A percentile compares a stretch with the other conserved stretches of the same genome.
Conservation (phyloP, 2,329 filamentous ascomycete genomes). For the Ophiocordyceps unilateralis region DNA sequence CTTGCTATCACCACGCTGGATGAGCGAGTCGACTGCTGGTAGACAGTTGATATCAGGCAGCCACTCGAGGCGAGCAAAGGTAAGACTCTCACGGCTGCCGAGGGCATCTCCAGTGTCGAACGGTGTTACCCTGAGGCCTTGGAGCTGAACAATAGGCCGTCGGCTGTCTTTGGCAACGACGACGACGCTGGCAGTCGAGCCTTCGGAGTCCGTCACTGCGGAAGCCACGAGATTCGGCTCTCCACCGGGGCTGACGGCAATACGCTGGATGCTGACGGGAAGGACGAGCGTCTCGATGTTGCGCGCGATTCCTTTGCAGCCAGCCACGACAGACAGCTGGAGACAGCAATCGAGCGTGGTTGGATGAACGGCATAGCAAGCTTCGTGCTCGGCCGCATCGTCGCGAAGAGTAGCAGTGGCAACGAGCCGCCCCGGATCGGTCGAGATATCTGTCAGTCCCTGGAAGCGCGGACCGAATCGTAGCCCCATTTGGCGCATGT, state of each 20-base stretch:
- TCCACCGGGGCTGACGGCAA: not conserved
- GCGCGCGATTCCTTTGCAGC: not conserved
- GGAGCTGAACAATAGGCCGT: not conserved
- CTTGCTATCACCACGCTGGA: not conserved
- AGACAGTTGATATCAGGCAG: not conserved
- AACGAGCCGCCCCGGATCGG: not conserved
- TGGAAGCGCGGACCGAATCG: constrained; percentile 3
- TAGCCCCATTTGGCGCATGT: constrained; percentile 1
- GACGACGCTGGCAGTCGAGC: not conserved
- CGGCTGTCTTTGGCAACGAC: not conserved
- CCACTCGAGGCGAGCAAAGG: not conserved
- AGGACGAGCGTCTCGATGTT: not conserved
- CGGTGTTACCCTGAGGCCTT: not conserved
- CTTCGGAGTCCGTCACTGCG: not conserved
- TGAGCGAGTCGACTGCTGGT: not conserved
- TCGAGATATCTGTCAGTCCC: constrained; percentile 3
- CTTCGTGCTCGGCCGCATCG: not conserved
- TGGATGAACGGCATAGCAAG: constrained; percentile 3
- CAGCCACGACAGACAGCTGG: constrained; percentile 1
- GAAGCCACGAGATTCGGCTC: not conserved
- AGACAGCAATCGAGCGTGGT: constrained; percentile 2
- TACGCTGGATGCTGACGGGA: not conserved
- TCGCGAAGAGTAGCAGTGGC: not conserved
- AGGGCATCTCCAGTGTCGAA: not conserved
- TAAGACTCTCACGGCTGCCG: not conserved